Conservation (phyloP, 257 asterid species). For the Solanum pinnatisectum region DNA sequence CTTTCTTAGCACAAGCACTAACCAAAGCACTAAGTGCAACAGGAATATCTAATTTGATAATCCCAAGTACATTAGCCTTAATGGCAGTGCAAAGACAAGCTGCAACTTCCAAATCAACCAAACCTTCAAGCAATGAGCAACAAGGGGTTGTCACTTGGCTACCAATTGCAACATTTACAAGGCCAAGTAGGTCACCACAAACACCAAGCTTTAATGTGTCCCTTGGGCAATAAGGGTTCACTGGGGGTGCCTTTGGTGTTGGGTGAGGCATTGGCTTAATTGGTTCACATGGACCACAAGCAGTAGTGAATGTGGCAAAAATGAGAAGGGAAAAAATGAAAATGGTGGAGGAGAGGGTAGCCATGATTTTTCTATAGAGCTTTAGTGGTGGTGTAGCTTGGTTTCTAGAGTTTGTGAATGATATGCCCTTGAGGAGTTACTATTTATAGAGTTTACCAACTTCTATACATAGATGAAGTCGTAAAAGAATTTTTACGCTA, state of each 20-base stretch:
- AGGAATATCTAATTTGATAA: constrained; percentile 54
- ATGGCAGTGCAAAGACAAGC: constrained; percentile 24
- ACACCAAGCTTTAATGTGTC: constrained; percentile 13
- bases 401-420: not conserved
- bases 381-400: not conserved
- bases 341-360: constrained; percentile 18
- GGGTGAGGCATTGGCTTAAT: constrained; percentile 10
- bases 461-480: too few relatives aligned
- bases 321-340: constrained; percentile 32
- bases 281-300: constrained; percentile 23
- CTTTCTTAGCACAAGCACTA: constrained; percentile 48
- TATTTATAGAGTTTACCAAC: constrained; percentile 20
- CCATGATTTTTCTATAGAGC: constrained; percentile 23
- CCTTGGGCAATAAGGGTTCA: constrained; percentile 13
- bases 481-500: not conserved
- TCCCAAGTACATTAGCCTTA: constrained; percentile 41
- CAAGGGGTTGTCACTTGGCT: constrained; percentile 1
- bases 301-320: constrained; percentile 27
- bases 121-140: constrained; percentile 7
- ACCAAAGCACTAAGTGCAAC: constrained; percentile 60
- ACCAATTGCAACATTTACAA: constrained; percentile 4
- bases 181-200: constrained; percentile 11
- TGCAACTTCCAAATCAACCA: constrained; percentile 56
- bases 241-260: constrained; percentile 30
- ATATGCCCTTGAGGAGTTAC: constrained; percentile 5